These are phyloP conservation scores for Pycnococcus provasolii DNA, from an alignment of 139 green algal species.

Conservation along the genomic window DNA sequence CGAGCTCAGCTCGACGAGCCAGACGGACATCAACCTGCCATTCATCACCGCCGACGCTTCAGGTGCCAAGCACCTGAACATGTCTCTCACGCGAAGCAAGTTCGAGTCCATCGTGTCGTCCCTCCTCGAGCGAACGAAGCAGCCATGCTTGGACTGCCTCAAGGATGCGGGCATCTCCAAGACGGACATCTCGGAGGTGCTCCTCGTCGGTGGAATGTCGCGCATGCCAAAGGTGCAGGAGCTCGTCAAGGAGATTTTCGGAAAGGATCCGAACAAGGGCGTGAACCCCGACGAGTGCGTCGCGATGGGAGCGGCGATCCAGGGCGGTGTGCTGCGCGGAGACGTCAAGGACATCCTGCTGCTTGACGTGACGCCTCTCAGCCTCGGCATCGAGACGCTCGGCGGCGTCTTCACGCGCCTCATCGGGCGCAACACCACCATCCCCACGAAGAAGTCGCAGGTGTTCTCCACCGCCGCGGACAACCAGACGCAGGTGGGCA, in stretches of 20 bases:
- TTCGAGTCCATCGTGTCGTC: conserved; percentile 69
- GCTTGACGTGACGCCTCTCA: conserved; percentile 96
- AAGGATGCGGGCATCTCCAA: conserved; percentile 70
- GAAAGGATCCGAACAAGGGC: conserved; percentile 66
- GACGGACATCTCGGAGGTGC: conserved; percentile 88
- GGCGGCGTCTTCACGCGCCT: conserved; percentile 97
- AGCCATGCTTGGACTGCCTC: conserved; percentile 71
- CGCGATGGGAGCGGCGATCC: conserved; percentile 91
- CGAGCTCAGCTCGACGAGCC: conserved; percentile 74
- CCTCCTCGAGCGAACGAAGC: conserved; percentile 82
- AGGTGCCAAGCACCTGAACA: conserved; percentile 74
- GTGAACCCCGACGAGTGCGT: conserved; percentile 99
- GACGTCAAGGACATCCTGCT: conserved; percentile 97
- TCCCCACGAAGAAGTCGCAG: conserved; percentile 91
- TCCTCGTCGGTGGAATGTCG: conserved; percentile 96
- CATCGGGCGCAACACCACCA: conserved; percentile 98
- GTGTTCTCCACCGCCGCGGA: conserved; percentile 91
- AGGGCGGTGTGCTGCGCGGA: conserved; percentile 84
- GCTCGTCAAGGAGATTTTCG: conserved; percentile 89
- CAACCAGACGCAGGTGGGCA: conserved; percentile 93
- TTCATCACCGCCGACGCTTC: conserved; percentile 97
- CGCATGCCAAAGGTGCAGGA: conserved; percentile 93
- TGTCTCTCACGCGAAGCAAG: conserved; percentile 68
- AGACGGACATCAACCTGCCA: conserved; percentile 96
- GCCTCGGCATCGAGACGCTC: conserved; percentile 96